Conservation (phyloP, 352 stramenopile genomes). For the Aphanomyces invadans region DNA sequence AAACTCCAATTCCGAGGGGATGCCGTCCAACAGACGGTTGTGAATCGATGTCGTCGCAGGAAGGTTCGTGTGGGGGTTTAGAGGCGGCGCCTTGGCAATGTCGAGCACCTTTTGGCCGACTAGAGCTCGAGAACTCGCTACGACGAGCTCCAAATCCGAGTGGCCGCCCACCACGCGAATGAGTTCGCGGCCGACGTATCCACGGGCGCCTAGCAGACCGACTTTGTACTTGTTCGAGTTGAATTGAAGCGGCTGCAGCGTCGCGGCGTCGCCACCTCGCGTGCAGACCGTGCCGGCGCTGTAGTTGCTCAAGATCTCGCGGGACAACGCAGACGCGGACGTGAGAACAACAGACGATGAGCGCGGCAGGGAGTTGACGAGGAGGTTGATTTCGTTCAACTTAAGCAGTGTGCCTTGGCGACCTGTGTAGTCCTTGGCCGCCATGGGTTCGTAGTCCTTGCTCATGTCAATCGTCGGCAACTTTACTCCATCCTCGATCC, state of each 20-base stretch:
- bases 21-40: constrained; percentile 31
- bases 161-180: constrained; percentile 75
- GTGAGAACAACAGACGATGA: constrained; percentile 80
- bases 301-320: constrained; percentile 80
- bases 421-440: constrained; percentile 73
- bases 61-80: constrained; percentile 75
- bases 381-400: constrained; percentile 84
- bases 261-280: constrained; percentile 36
- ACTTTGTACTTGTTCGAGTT: constrained; percentile 58
- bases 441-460: constrained; percentile 71
- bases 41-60: constrained; percentile 40
- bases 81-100: constrained; percentile 55
- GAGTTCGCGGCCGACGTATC: constrained; percentile 82
- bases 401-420: constrained; percentile 87
- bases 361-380: constrained; percentile 65
- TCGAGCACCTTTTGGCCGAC: constrained; percentile 71
- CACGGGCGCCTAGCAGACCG: constrained; percentile 75
- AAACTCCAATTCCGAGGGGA: constrained; percentile 70
- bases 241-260: constrained; percentile 21
- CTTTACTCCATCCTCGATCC: constrained; percentile 80
- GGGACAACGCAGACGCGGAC: constrained; percentile 67
- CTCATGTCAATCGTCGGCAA: constrained; percentile 76
- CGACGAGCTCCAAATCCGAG: constrained; percentile 71
- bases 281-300: constrained; percentile 80
- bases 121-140: constrained; percentile 72